Conservation (phyloP, 2,329 filamentous ascomycete species). For the Colletotrichum lini region DNA sequence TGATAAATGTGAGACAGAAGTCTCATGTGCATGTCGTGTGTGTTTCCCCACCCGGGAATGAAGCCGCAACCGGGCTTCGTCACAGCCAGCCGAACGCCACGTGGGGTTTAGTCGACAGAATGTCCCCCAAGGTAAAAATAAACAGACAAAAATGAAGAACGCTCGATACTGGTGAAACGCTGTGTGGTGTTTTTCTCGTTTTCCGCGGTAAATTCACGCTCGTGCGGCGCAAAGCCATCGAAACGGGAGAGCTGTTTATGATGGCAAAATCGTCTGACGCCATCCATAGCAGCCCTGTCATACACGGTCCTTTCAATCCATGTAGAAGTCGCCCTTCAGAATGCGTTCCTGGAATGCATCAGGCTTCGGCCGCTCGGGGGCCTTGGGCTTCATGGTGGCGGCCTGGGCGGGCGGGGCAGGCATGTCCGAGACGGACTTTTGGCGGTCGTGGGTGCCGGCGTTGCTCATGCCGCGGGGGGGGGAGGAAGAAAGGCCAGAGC, state of each 20-base stretch:
- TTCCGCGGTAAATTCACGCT: conserved; percentile 9
- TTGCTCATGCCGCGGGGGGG: conserved; percentile 57
- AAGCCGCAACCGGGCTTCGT: conserved; percentile 30
- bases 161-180: conserved; percentile 28
- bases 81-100: conserved; percentile 31
- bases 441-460: conserved; percentile 70
- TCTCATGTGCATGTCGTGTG: conserved; percentile 34
- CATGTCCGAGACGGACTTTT: conserved; percentile 79
- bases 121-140: conserved; percentile 16
- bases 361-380: conserved; percentile 75
- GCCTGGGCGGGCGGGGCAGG: conserved; percentile 69
- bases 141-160: conserved; percentile 16
- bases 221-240: conserved; percentile 4
- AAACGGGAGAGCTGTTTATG: not conserved
- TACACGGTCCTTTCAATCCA: conserved; percentile 77
- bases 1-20: conserved; percentile 32
- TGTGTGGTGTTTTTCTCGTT: conserved; percentile 32
- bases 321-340: conserved; percentile 97
- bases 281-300: not conserved
- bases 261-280: conserved; percentile 17
- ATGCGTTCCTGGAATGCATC: conserved; percentile 98
- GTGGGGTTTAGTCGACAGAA: conserved; percentile 24
- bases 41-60: conserved; percentile 14
- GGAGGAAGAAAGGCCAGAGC: conserved; percentile 58
- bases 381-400: conserved; percentile 61